Conservation (phyloP, 805 yeast species). For the Isabelozyma heimii region DNA sequence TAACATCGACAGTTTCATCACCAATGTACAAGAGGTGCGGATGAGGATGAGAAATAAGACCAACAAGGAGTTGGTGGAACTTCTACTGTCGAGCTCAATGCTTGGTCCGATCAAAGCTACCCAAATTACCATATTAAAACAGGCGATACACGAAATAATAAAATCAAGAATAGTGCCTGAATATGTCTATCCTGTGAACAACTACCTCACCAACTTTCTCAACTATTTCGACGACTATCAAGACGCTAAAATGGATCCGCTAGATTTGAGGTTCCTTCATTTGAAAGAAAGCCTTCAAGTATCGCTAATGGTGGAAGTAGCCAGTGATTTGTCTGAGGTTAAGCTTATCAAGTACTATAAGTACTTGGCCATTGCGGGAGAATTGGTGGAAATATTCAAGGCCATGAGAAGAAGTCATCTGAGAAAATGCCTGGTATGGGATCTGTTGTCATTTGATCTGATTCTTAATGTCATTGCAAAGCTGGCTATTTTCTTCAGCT, state of each 20-base stretch:
- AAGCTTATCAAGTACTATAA: background rate
- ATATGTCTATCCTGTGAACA: slow-evolving; percentile 9
- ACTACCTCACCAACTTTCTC: background rate
- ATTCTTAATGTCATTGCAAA: background rate
- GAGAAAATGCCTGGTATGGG: background rate
- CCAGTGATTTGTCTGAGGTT: background rate
- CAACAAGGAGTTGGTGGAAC: too few relatives aligned
- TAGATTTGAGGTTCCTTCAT: background rate
- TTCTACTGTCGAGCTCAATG: too few relatives aligned
- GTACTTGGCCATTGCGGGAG: background rate
- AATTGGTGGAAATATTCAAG: background rate
- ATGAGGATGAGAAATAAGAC: too few relatives aligned
- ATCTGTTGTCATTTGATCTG: background rate
- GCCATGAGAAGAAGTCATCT: background rate
- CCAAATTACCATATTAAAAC: background rate
- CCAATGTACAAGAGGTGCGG: too few relatives aligned
- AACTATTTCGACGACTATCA: background rate
- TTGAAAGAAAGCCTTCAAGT: background rate
- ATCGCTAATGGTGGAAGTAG: background rate
- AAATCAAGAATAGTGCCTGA: slow-evolving; percentile 2
- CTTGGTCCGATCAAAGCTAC: background rate
- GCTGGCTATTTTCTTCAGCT: slow-evolving; percentile 3
- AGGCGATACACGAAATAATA: background rate
- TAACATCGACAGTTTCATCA: too few relatives aligned
- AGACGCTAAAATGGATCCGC: background rate